Evolutionary conservation across 345 rosid species (phyloP).

Genomic region (Eucalyptus curtisii): DNA sequence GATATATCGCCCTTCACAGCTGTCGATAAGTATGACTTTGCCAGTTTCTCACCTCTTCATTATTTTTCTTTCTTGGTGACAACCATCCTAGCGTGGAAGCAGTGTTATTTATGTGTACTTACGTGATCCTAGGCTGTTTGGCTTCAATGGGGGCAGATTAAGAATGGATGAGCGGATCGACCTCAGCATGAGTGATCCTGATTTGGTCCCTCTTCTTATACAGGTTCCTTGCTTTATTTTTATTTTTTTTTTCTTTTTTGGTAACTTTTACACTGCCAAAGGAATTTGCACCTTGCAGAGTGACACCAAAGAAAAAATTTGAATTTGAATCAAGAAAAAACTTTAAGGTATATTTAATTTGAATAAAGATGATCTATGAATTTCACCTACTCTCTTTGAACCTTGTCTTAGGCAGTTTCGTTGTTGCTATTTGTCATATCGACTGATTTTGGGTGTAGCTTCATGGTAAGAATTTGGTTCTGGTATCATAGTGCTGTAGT

Average conservation of each 20-base stretch:
- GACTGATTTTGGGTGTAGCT: background rate
- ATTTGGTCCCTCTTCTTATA: conserved; percentile 81
- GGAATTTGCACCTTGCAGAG: background rate
- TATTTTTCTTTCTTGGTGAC: background rate
- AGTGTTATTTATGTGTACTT: background rate
- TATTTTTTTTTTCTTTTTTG: fast-evolving
- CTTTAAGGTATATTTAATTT: background rate
- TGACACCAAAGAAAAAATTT: background rate
- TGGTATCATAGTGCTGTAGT: background rate
- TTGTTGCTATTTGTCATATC: background rate
- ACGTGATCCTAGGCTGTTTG: conserved; percentile 52
- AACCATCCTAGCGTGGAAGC: background rate
- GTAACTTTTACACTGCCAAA: background rate
- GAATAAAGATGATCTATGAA: background rate
- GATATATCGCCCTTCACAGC: conserved; percentile 97
- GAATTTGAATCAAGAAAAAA: background rate
- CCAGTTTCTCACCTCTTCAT: background rate
- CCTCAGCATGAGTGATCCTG: conserved; percentile 98
- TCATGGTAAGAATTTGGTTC: background rate
- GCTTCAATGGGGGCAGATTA: conserved; percentile 78
- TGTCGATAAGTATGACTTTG: conserved; percentile 73
- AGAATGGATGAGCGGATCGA: conserved; percentile 91
- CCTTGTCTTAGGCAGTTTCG: background rate
- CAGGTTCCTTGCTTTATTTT: conserved; percentile 45
- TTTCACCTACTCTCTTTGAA: background rate